Conservation (phyloP, 108 stramenopile species). For the Cylindrotheca closterium region DNA sequence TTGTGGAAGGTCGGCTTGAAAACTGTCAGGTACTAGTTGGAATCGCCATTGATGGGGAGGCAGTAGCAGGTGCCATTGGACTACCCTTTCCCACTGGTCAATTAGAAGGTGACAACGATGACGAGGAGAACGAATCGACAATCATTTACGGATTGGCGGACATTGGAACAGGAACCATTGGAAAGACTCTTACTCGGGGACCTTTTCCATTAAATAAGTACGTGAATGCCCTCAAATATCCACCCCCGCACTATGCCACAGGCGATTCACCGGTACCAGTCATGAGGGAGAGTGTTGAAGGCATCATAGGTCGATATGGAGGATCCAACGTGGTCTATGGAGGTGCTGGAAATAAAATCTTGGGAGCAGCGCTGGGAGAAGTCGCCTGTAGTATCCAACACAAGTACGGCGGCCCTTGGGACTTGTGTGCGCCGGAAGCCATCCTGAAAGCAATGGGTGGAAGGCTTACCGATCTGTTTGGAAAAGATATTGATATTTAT, state of each 20-base stretch:
- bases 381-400: constrained; percentile 11
- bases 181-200: constrained; percentile 22
- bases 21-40: constrained; percentile 71
- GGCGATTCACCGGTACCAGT: constrained; percentile 18
- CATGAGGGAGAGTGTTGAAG: constrained; percentile 11
- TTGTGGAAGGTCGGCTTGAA: constrained; percentile 67
- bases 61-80: constrained; percentile 65
- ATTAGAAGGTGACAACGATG: constrained; percentile 21
- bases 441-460: constrained; percentile 49
- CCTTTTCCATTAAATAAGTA: constrained; percentile 21
- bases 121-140: too few species aligned
- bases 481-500: constrained; percentile 25
- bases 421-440: constrained; percentile 57
- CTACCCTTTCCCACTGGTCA: constrained; percentile 54
- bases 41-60: constrained; percentile 46
- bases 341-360: constrained; percentile 37
- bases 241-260: constrained; percentile 11
- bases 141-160: constrained; percentile 24
- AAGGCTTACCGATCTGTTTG: constrained; percentile 58
- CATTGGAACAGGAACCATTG: constrained; percentile 25
- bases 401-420: constrained; percentile 50
- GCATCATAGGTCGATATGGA: constrained; percentile 6
- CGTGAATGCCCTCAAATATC: constrained; percentile 23
- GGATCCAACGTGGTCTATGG: constrained; percentile 32
- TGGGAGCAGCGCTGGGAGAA: constrained; percentile 22